Base-by-base conservation (phyloP, 2,329 filamentous ascomycete genomes). In the Fusarium luffae region DNA sequence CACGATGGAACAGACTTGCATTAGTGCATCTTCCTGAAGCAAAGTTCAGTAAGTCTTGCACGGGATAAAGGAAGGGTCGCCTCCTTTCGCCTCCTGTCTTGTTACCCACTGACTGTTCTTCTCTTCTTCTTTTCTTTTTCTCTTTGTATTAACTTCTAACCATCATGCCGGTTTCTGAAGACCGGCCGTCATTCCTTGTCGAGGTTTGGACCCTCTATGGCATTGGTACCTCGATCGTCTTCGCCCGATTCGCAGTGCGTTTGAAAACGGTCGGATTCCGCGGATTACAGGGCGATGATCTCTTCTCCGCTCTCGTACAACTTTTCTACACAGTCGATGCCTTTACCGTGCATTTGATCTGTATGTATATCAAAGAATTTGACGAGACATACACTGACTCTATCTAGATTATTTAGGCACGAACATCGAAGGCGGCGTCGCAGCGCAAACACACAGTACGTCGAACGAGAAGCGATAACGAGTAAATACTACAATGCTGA, bases 271-370 rank as follows among this genome's bases (percentile, higher is more conserved):
- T 81, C 2, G 81, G 81, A 4, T 52, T 77, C 28, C 73, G 75
- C n/a, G 76, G 79, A 1, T 69, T 82, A 5, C 75, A 78, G 23
- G 78, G 80, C 8, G 82, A 83, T 63, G 80, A 82, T 54, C 77
- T 78, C 13, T 76, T 82, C 30, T 72, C 77, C 1, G n/a, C 79
- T 13, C 54, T 79, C 2, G 79, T 81, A 6, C 41, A 77, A 1
- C 63, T 76, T 18, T 78, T 79, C 43, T 81, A 79, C 44, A 74
- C 76, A 1, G 69, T 78, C 5, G 80, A 82, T 59, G 78, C 77
- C 2, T 75, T 75, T 8, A 78, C 77, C 2, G 79, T 82, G 0
- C 73, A 79, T 34, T 60, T 80, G 1, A 75, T 79, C 14, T 79
- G 75, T 80, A 9, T 7, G 16, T 2, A 16, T 7, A 3, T 14